Evolutionary conservation across 2,329 filamentous ascomycete species (phyloP), one percentile per base, ranked within the genome.

Genomic region (Talaromyces pinophilus): DNA sequence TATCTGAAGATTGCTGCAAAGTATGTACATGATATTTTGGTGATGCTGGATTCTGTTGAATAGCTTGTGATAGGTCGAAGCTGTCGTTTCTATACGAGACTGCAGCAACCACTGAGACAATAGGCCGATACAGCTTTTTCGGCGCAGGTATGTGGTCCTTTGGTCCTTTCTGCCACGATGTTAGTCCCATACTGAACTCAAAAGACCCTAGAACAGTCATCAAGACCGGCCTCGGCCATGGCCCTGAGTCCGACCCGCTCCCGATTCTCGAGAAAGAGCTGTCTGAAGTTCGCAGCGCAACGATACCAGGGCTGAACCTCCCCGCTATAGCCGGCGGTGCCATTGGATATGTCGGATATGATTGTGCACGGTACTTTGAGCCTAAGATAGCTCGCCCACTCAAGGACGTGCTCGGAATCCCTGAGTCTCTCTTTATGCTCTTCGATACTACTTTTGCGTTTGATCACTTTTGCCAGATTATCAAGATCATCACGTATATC

Each of bases 351-450:
- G 92, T 98, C 5, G 93, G 93, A 62, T 99, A 99, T 76, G 95
- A 99, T 78, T 99, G 95, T 79, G 92, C 98, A 73, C 89, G 90
- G 75, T 98, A 98, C 81, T 99, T 99, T 72, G 95, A 99, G 84
- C 95, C 95, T 68, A 96, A 93, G 85, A 98, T 94, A 19, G 89
- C 89, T 30, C 87, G 93, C 60, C 88, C 92, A 2, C 88, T 97
- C 83, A 90, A 95, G 79, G 95, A 99, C 79, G 86, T 96, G 40
- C 85, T 98, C 25, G 82, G 90, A 67, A 92, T 98, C 48, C 95
- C 95, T 0, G 95, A 99, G 83, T 93, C 92, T 67, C 83, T 98
- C 35, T 98, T 99, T 78, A 98, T 98, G 92, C 85, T 99, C 17
- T 98, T 92, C 78, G 91, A 98, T 77, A 97, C 94, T 46, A 90